phyloP scores from a whole-genome alignment of 2,329 filamentous ascomycete species.

The Chaetomiaceae sp. region DNA sequence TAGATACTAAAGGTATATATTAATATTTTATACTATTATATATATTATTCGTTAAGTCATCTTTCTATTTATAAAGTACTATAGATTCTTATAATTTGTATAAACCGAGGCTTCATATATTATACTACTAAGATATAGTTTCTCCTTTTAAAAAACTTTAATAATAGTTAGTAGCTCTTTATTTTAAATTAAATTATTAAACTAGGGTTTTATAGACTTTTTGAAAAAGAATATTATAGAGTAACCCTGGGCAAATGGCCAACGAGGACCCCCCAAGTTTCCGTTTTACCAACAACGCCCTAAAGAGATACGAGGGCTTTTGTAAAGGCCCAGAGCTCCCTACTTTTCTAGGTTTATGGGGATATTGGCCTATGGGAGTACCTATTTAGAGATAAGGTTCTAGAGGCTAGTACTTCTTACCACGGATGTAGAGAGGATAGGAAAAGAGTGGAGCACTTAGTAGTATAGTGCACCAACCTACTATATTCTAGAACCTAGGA shows the following conservation, averaged over 20 bases:
- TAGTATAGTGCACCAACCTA: background rate
- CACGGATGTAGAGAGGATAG: background rate
- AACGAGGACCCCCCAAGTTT: background rate
- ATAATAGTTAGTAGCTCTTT: too few relatives aligned
- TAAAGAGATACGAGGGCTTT: too few relatives aligned
- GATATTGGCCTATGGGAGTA: background rate
- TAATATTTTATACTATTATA: too few relatives aligned
- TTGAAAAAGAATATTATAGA: background rate
- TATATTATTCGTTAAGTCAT: too few relatives aligned
- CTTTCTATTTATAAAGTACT: too few relatives aligned
- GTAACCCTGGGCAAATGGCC: background rate
- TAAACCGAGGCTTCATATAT: too few relatives aligned
- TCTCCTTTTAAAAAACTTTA: too few relatives aligned
- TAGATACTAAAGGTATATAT: too few relatives aligned
- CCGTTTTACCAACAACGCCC: background rate
- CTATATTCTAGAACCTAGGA: too few relatives aligned
- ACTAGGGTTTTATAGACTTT: background rate
- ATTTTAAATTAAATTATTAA: background rate
- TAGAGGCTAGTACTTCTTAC: background rate
- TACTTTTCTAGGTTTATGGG: background rate
- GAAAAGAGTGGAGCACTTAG: background rate
- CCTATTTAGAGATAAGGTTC: background rate
- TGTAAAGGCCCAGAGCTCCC: too few relatives aligned
- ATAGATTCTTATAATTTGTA: too few relatives aligned
- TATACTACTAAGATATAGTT: too few relatives aligned